Conservation (phyloP, 352 stramenopile species). For the Pythium plurisporium region DNA sequence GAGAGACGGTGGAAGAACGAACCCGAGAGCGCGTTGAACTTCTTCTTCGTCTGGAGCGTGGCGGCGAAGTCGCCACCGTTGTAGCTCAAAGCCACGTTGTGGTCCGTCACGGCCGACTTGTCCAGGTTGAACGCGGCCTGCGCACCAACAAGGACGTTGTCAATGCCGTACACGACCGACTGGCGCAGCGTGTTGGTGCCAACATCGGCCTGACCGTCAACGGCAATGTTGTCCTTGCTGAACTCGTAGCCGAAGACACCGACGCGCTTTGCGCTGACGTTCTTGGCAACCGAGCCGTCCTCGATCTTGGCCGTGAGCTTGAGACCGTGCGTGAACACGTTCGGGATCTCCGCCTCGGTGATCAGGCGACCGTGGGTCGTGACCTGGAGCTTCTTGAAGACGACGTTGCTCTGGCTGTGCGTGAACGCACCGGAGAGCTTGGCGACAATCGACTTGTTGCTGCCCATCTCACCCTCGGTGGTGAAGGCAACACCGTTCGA, state of each 20-base stretch:
- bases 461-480: constrained; percentile 71
- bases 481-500: constrained; percentile 84
- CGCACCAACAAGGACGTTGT: constrained; percentile 61
- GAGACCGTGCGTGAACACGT: constrained; percentile 68
- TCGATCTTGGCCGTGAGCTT: constrained; percentile 84
- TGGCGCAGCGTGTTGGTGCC: constrained; percentile 62
- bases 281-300: constrained; percentile 75
- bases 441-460: constrained; percentile 82
- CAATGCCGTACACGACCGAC: constrained; percentile 43
- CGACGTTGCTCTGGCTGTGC: constrained; percentile 51
- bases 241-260: constrained; percentile 74
- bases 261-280: constrained; percentile 61
- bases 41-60: constrained; percentile 76
- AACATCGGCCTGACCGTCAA: constrained; percentile 74
- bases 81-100: constrained; percentile 74
- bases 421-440: constrained; percentile 79
- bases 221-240: constrained; percentile 65
- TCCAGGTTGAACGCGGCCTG: constrained; percentile 77
- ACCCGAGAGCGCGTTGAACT: constrained; percentile 65
- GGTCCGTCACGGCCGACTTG: constrained; percentile 73
- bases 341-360: constrained; percentile 71
- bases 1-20: constrained; percentile 83
- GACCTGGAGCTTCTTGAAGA: constrained; percentile 87
- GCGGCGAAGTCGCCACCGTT: constrained; percentile 64
- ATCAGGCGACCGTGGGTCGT: constrained; percentile 77